Evolutionary conservation across 345 rosid species (phyloP).

Genomic region (Carallia pectinifolia): DNA sequence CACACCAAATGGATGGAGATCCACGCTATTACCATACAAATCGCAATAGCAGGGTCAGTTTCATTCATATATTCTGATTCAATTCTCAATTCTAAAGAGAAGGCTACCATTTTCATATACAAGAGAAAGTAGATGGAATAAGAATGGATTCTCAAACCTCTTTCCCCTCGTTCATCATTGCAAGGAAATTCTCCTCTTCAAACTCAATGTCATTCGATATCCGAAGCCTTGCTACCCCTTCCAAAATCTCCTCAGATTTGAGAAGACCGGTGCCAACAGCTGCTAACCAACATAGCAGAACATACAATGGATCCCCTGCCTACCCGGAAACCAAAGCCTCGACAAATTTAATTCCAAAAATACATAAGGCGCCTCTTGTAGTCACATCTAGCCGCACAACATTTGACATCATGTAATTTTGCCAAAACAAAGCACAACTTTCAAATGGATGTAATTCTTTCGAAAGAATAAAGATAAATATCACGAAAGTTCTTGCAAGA

Average conservation of each 20-base stretch:
- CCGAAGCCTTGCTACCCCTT: constrained; percentile 76
- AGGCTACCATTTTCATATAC: too few species aligned
- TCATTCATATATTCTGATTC: too few species aligned
- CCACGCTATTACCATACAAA: background rate
- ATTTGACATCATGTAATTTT: too few species aligned
- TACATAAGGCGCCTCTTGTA: too few species aligned
- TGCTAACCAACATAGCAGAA: constrained; percentile 86
- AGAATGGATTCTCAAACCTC: constrained; percentile 48
- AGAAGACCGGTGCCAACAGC: constrained; percentile 96
- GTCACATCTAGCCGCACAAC: too few species aligned
- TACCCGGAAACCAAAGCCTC: constrained; percentile 31
- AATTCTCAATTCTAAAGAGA: too few species aligned
- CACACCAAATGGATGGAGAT: too few species aligned
- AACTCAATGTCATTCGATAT: constrained; percentile 83
- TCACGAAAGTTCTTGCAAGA: too few species aligned
- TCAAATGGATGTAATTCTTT: too few species aligned
- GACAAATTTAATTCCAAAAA: background rate
- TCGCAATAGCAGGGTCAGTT: background rate
- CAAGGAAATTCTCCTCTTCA: constrained; percentile 83
- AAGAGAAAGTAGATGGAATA: background rate
- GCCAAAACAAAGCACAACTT: too few species aligned
- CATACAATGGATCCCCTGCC: constrained; percentile 95
- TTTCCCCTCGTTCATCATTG: constrained; percentile 76
- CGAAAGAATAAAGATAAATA: too few species aligned
- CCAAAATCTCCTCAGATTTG: constrained; percentile 88